Conservation (phyloP, 2,329 filamentous ascomycete genomes). For the Colletotrichum musae region DNA sequence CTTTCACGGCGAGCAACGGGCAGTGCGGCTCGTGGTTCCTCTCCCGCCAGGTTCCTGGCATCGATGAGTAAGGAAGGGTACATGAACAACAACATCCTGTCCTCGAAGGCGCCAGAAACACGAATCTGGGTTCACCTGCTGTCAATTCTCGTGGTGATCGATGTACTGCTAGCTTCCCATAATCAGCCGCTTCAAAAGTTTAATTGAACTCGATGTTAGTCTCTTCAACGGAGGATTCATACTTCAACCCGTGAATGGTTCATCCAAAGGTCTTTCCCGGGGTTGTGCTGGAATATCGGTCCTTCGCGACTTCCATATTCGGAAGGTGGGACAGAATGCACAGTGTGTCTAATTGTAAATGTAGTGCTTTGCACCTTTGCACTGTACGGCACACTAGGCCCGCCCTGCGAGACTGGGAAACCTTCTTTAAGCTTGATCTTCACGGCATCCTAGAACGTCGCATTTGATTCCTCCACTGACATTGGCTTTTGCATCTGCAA, state of each 20-base stretch:
- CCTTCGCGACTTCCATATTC: slow-evolving; percentile 2
- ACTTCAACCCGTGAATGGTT: background rate
- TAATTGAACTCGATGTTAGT: too few species aligned
- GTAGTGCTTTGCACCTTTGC: background rate
- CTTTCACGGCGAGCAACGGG: slow-evolving; percentile 34
- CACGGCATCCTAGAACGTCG: background rate
- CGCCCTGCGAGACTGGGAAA: background rate
- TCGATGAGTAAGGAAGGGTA: background rate
- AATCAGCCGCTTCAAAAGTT: background rate
- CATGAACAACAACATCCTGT: too few species aligned
- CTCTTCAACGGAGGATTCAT: too few species aligned
- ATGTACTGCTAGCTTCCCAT: background rate
- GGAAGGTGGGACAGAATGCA: slow-evolving; percentile 12
- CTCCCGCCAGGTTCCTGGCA: background rate
- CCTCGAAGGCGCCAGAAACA: too few species aligned
- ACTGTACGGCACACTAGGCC: background rate
- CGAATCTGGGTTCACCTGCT: too few species aligned
- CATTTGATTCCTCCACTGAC: background rate
- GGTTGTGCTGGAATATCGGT: background rate
- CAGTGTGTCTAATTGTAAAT: background rate
- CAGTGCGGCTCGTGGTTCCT: slow-evolving; percentile 27
- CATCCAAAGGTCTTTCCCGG: background rate
- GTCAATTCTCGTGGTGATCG: too few species aligned
- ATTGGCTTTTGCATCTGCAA: background rate
- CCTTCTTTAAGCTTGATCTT: background rate